Percentiles rank a stretch among this genome's conserved stretches.
phyloP scores from a whole-genome alignment of 768 basidiomycete genomes.

The Rhizopogon sp. region DNA sequence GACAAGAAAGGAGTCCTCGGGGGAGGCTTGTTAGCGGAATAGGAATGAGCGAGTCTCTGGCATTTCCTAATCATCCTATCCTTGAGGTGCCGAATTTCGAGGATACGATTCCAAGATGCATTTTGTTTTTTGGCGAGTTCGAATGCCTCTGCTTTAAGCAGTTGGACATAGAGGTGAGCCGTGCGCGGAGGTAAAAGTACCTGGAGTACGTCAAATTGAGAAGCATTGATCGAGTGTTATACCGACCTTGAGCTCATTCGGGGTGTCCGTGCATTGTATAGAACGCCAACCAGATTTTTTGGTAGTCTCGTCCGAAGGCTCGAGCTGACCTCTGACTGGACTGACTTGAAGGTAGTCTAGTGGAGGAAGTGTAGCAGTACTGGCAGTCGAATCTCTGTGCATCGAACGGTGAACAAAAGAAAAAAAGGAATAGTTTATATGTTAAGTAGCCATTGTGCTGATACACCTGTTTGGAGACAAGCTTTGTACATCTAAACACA shows the following conservation, averaged over 20 bases:
- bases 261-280: constrained; percentile 73
- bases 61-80: constrained; percentile 82
- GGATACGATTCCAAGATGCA: constrained; percentile 63
- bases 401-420: constrained; percentile 11
- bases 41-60: constrained; percentile 51
- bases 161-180: constrained; percentile 58
- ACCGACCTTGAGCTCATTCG: constrained; percentile 65
- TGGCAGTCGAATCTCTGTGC: constrained; percentile 19
- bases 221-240: neutral
- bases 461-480: constrained; percentile 15
- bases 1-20: constrained; percentile 53
- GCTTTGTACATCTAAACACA: constrained; percentile 20
- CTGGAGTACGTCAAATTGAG: constrained; percentile 29
- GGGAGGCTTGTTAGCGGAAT: constrained; percentile 33
- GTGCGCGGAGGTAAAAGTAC: constrained; percentile 67
- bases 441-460: constrained; percentile 4
- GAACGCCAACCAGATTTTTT: constrained; percentile 61
- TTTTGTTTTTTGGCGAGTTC: constrained; percentile 55
- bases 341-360: constrained; percentile 57
- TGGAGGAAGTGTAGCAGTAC: constrained; percentile 19
- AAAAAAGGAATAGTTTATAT: constrained; percentile 5
- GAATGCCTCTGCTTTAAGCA: constrained; percentile 54
- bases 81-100: constrained; percentile 73
- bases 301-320: constrained; percentile 50
- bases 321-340: constrained; percentile 72